These are phyloP conservation scores for Neoascochyta sp. DNA, from an alignment of 2,329 filamentous ascomycete genomes.

Conservation along the genomic window DNA sequence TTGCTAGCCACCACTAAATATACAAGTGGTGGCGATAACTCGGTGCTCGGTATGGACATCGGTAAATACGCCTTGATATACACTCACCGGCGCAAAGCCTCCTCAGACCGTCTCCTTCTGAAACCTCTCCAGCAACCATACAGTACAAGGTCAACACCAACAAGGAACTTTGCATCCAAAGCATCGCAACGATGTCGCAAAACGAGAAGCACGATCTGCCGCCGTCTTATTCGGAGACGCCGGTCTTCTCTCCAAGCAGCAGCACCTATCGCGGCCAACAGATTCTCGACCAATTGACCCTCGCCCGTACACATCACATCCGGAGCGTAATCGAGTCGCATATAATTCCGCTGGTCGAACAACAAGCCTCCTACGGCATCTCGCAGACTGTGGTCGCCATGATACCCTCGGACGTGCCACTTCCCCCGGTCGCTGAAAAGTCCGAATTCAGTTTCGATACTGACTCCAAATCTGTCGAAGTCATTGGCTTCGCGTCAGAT, in stretches of 20 bases:
- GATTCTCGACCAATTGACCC: constrained; percentile 36
- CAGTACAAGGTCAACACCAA: no score
- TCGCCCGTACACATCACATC: constrained; percentile 42
- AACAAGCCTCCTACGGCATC: constrained; percentile 42
- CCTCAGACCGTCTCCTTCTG: no score
- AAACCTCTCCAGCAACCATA: no score
- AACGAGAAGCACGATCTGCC: constrained; percentile 13
- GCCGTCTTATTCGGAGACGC: constrained; percentile 27
- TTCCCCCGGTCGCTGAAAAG: constrained; percentile 20
- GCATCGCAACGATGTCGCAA: constrained; percentile 7
- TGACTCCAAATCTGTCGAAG: constrained; percentile 24
- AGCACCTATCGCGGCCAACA: constrained; percentile 21
- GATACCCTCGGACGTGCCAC: constrained; percentile 42
- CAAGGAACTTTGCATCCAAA: no score
- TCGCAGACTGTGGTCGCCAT: constrained; percentile 45
- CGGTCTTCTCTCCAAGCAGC: constrained; percentile 7
- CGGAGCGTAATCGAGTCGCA: constrained; percentile 37
- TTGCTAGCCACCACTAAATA: no score
- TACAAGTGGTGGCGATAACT: no score
- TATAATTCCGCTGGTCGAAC: constrained; percentile 42
- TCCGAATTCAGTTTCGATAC: constrained; percentile 32
- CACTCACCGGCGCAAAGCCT: no score
- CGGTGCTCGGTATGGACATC: no score
- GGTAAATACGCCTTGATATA: no score
- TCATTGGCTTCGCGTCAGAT: constrained; percentile 40